Percentiles rank a stretch among this genome's conserved stretches.
These are phyloP conservation scores for Marasmius tenuissimus DNA, from an alignment of 1,284 basidiomycete genomes.

Conservation along the genomic window DNA sequence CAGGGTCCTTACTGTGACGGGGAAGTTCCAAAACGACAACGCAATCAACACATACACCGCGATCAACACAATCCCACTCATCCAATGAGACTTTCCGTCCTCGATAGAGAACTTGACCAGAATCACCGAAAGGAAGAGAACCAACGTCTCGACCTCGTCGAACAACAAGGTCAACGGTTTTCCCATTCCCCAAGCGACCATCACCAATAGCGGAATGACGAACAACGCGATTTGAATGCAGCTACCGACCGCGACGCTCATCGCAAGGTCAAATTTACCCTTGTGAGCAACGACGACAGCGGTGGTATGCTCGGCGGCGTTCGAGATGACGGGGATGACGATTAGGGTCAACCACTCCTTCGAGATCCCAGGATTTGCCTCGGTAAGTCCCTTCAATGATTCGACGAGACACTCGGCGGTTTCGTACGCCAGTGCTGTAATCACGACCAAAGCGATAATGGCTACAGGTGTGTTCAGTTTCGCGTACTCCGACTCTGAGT, in stretches of 20 bases:
- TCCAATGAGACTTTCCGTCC: constrained; percentile 64
- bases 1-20: constrained; percentile 33
- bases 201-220: constrained; percentile 60
- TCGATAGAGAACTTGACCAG: constrained; percentile 63
- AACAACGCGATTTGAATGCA: constrained; percentile 71
- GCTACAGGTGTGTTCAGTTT: constrained; percentile 46
- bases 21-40: constrained; percentile 44
- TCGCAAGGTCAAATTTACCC: constrained; percentile 50
- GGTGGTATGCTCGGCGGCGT: constrained; percentile 67
- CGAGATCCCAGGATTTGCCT: constrained; percentile 42
- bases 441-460: constrained; percentile 32
- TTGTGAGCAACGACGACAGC: constrained; percentile 67
- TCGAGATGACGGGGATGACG: constrained; percentile 66
- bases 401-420: constrained; percentile 64
- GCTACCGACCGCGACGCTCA: constrained; percentile 64
- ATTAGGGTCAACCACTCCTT: constrained; percentile 68
- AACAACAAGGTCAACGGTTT: constrained; percentile 49
- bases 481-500: constrained; percentile 36
- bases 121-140: constrained; percentile 53
- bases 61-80: constrained; percentile 57
- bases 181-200: constrained; percentile 47
- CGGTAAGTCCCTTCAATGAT: constrained; percentile 36
- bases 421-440: constrained; percentile 49
- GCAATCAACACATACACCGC: constrained; percentile 43
- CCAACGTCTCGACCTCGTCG: constrained; percentile 32